phyloP scores from a whole-genome alignment of 768 basidiomycete species.

The Neoboletus magnificus region DNA sequence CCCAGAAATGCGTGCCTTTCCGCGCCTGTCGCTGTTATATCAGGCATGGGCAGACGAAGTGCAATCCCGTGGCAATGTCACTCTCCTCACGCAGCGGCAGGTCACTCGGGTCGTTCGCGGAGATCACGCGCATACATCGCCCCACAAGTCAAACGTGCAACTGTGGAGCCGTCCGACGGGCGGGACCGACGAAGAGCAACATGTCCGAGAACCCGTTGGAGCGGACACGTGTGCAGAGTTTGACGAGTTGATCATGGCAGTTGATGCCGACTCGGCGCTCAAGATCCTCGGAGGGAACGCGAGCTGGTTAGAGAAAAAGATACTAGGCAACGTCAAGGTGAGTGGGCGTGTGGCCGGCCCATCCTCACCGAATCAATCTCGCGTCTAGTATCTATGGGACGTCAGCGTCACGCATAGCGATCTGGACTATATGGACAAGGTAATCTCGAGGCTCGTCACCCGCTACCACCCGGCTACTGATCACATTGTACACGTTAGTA shows the following conservation, averaged over 20 bases:
- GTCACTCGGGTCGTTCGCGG: neutral
- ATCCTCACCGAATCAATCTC: neutral
- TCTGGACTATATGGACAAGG: neutral
- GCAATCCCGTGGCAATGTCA: constrained; percentile 2
- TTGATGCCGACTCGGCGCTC: constrained; percentile 6
- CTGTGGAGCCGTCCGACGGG: constrained; percentile 1
- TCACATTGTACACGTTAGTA: neutral
- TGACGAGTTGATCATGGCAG: constrained; percentile 5
- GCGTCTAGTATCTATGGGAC: neutral
- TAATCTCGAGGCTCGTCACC: neutral
- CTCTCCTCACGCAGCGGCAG: neutral
- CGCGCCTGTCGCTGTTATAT: constrained; percentile 1
- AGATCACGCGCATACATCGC: neutral
- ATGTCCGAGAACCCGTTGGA: neutral
- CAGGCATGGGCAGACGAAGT: neutral
- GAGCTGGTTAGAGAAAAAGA: neutral
- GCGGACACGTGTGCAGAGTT: neutral
- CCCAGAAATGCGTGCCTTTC: constrained; percentile 6
- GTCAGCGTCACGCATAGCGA: neutral
- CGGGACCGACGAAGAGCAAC: neutral
- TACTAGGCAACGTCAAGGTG: neutral
- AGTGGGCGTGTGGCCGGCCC: neutral
- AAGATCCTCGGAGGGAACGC: neutral
- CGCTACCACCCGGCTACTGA: neutral
- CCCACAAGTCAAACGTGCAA: neutral